Evolutionary conservation across 306 rosid species (phyloP), one percentile per base, ranked within the genome.

Genomic region (Clitoria ternatea): DNA sequence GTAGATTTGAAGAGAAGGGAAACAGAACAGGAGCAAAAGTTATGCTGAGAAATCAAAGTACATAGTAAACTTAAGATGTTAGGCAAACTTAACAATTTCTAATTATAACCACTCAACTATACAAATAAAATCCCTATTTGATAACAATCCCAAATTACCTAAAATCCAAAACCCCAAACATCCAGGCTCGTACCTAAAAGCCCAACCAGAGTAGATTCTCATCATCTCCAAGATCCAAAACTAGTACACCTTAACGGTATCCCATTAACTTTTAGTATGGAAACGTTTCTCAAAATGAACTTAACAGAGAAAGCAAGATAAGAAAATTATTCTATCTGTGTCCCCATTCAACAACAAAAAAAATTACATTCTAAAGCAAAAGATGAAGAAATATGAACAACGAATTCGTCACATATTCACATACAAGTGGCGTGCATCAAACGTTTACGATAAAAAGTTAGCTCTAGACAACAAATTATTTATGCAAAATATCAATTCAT

Each of bases 401-500:
- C 44, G 0, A 56, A 18, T 6, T 26, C 23, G 12, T 40, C 14
- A 29, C 62, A 24, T 37, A 14, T 22, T 39, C 29, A 40, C 39
- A 39, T 43, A 5, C 6, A 8, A 30, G 18, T 6, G 1, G 10
- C n/a, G 39, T 70, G 29, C 22, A 56, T n/a, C 35, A 63, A 39
- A 62, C 6, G 4, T 29, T 29, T 20, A 63, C 2, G 43, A 62
- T 62, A 52, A 53, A 61, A 33, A 23, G 57, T 18, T 43, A 17
- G 76, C 23, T 10, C 59, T 32, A 13, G 60, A 44, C 48, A 71
- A 42, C 63, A 69, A 18, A 45, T 56, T 43, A 45, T 49, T 11
- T 1, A 40, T 3, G 20, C 57, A 60, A 33, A 33, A 20, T 50
- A 22, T 23, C 47, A 20, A 30, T 52, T 59, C 36, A 19, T 45